These are phyloP conservation scores for Alloascoidea hylecoeti DNA, from an alignment of 805 yeast species.

Conservation along the genomic window DNA sequence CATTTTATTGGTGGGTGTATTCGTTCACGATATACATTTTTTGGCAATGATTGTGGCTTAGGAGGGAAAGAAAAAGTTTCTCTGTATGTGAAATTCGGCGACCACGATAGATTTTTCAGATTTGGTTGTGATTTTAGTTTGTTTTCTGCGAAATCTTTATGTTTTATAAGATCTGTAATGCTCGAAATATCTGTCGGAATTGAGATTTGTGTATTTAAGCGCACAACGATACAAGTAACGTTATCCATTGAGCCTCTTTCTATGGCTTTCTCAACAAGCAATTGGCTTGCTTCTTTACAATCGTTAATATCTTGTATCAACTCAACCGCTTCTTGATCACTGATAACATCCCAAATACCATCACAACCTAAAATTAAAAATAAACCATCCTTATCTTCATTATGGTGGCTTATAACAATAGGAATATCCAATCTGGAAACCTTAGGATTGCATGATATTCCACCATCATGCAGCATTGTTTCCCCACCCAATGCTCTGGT, in stretches of 20 bases:
- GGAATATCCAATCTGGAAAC: background rate
- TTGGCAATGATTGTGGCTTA: background rate
- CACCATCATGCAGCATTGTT: background rate
- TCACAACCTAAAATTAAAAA: constrained; percentile 72
- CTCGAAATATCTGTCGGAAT: no score
- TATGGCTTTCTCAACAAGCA: background rate
- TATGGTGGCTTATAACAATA: no score
- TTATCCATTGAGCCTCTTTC: background rate
- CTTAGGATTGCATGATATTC: background rate
- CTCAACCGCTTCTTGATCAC: constrained; percentile 60
- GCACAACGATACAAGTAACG: constrained; percentile 1
- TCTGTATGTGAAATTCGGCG: background rate
- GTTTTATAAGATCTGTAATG: no score
- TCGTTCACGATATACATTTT: background rate
- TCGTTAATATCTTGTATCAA: constrained; percentile 27
- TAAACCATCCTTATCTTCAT: background rate
- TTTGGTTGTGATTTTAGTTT: no score
- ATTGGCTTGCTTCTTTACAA: constrained; percentile 5
- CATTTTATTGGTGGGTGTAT: no score
- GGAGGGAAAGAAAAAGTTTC: background rate
- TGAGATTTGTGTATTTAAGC: background rate
- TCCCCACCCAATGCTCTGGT: background rate
- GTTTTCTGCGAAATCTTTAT: background rate
- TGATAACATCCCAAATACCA: constrained; percentile 75
- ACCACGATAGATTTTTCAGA: background rate